A percentile compares a stretch with the other conserved stretches of the same genome.
phyloP scores from a whole-genome alignment of 2,329 filamentous ascomycete genomes.

The Hawksworthiomyces lignivorus region DNA sequence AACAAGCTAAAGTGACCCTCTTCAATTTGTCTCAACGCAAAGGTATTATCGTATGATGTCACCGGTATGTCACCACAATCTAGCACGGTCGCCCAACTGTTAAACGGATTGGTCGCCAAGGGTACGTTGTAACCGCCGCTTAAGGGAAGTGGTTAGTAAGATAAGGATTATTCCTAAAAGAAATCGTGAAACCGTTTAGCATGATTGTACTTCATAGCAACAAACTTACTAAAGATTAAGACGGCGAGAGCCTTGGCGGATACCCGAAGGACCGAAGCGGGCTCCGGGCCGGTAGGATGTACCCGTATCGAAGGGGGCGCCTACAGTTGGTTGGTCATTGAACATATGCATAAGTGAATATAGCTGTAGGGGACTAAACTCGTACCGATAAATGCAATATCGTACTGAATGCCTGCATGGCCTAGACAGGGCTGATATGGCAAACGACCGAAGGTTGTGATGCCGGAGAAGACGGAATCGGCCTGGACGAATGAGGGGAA shows the following conservation, averaged over 20 bases:
- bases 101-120: constrained; percentile 70
- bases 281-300: constrained; percentile 80
- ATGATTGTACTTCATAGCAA: too few species aligned
- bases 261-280: constrained; percentile 75
- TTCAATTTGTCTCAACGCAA: constrained; percentile 76
- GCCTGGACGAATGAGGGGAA: constrained; percentile 49
- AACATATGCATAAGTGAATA: constrained; percentile 4
- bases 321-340: too few species aligned
- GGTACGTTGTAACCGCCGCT: constrained; percentile 86
- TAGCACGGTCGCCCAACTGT: constrained; percentile 69
- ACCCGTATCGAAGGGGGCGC: constrained; percentile 77
- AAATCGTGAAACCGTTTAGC: too few species aligned
- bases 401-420: constrained; percentile 63
- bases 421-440: constrained; percentile 70
- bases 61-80: constrained; percentile 83
- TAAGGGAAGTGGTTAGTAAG: constrained; percentile 19
- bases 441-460: constrained; percentile 75
- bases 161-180: constrained; percentile 18
- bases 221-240: constrained; percentile 83
- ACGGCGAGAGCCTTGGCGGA: constrained; percentile 76
- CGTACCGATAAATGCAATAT: constrained; percentile 77
- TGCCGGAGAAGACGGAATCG: constrained; percentile 82
- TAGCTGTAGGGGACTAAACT: neutral
- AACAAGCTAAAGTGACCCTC: constrained; percentile 73
- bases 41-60: constrained; percentile 79